Base-by-base conservation (phyloP, 371 early-diverging fungal genomes). In the Phascolomyces articulosus region DNA sequence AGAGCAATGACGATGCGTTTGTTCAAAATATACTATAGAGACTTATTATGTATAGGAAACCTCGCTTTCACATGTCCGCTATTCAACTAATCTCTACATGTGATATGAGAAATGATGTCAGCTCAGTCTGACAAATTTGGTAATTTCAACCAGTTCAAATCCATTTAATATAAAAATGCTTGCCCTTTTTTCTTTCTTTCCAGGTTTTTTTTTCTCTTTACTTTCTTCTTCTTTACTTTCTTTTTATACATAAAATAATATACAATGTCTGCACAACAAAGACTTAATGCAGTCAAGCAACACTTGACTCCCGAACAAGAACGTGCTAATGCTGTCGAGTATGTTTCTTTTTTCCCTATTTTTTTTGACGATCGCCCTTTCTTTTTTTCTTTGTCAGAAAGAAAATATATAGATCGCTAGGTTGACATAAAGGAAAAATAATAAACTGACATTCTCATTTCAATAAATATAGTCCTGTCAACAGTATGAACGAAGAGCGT, bases 401-500 rank as follows among this genome's bases (percentile, higher is more conserved):
- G 34, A 34, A 34, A 31, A 10, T 6, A 31, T 9, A 11, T 34
- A 34, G 34, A 44, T 18, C 44, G 8, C 15, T 44, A 1, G 16
- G 44, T n/a, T 44, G 44, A 44, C 44, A 44, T 44, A n/a, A n/a
- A n/a, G n/a, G n/a, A n/a, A n/a, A n/a, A n/a, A n/a, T n/a, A n/a
- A n/a, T n/a, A n/a, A n/a, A n/a, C n/a, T 38, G 38, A 38, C 6
- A 44, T 44, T 13, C 4, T n/a, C 34, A 34, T 15, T 44, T 16
- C 29, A 15, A 7, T 27, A 9, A 53, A 13, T 4, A 55, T 66
- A 82, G 82, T 57, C 79, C 82, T 34, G 69, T 82, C 10, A 67
- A 61, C 23, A 70, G 73, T 44, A 82, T 82, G 83, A 69, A 74
- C 24, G 87, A 88, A 67, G 96, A 96, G 82, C 90, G 96, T 69